Evolutionary conservation across 1,284 basidiomycete genomes (phyloP).

Genomic region (Marasmius oreades): DNA sequence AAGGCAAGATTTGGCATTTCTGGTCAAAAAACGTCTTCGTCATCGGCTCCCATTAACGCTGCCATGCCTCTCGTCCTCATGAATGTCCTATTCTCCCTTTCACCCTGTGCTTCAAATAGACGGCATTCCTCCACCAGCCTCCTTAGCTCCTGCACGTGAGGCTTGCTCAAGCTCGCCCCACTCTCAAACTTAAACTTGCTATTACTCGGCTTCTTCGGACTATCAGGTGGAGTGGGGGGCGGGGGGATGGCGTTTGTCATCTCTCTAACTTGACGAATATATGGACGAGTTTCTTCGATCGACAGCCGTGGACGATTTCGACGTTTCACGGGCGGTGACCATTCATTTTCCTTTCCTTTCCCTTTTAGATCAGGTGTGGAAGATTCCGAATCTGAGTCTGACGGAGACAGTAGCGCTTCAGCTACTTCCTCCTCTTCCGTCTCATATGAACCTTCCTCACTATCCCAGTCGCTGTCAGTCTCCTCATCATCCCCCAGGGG

Average conservation of each 20-base stretch:
- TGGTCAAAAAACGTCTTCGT: neutral
- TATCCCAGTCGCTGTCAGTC: constrained; percentile 3
- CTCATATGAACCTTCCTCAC: neutral
- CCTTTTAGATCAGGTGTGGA: neutral
- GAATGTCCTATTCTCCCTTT: constrained; percentile 1
- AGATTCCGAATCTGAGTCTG: neutral
- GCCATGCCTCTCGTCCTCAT: neutral
- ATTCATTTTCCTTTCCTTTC: neutral
- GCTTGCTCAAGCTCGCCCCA: neutral
- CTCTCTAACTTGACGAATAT: neutral
- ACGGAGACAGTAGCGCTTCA: neutral
- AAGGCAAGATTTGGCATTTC: neutral
- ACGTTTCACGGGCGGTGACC: neutral
- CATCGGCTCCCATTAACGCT: neutral
- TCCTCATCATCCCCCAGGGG: constrained; percentile 24
- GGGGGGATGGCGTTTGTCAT: constrained; percentile 1
- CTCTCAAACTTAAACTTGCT: neutral
- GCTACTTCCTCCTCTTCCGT: constrained; percentile 1
- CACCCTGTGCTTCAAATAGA: neutral
- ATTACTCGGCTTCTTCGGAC: neutral
- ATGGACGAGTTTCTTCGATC: neutral
- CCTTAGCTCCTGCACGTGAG: neutral
- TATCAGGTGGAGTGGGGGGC: neutral
- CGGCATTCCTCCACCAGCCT: neutral
- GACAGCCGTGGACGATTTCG: neutral